Evolutionary conservation across 495 filamentous ascomycete genomes (phyloP).

Genomic region (Penicillium robsamsonii): DNA sequence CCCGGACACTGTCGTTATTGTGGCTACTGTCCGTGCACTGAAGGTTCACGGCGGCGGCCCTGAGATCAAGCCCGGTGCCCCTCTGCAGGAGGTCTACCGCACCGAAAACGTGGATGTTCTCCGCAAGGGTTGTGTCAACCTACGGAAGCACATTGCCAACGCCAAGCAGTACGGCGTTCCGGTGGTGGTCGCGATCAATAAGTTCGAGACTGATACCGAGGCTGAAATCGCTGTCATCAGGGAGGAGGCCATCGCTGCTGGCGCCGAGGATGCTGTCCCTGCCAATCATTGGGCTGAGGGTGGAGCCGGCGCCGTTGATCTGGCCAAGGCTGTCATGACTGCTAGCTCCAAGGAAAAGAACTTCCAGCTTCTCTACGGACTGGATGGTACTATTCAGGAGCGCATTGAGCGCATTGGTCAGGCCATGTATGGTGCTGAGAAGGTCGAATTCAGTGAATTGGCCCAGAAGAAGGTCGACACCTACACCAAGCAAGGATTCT

Average conservation of each 20-base stretch:
- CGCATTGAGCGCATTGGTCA: slow-evolving; percentile 89
- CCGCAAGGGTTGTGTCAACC: slow-evolving; percentile 84
- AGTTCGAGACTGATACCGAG: slow-evolving; percentile 88
- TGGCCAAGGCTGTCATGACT: slow-evolving; percentile 82
- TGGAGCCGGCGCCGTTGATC: slow-evolving; percentile 83
- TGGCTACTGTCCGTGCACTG: slow-evolving; percentile 90
- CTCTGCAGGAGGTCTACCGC: slow-evolving; percentile 80
- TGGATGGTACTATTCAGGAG: slow-evolving; percentile 78
- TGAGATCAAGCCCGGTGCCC: slow-evolving; percentile 79
- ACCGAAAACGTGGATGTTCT: slow-evolving; percentile 92
- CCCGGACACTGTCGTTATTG: slow-evolving; percentile 90
- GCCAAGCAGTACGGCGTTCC: slow-evolving; percentile 85
- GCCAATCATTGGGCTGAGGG: slow-evolving; percentile 98
- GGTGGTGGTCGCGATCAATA: slow-evolving; percentile 97
- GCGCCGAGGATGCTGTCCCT: slow-evolving; percentile 88
- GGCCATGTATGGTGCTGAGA: slow-evolving; percentile 89
- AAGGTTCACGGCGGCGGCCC: slow-evolving; percentile 97
- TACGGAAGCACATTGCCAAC: slow-evolving; percentile 90
- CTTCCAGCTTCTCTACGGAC: slow-evolving; percentile 82
- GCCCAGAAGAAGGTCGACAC: slow-evolving; percentile 95
- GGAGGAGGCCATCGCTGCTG: slow-evolving; percentile 88
- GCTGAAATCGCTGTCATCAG: slow-evolving; percentile 86
- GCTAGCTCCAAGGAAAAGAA: slow-evolving; percentile 82
- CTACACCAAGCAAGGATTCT: slow-evolving; percentile 89
- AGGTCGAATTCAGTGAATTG: slow-evolving; percentile 89